Conservation (phyloP, 306 rosid genomes). For the Prunus mira region DNA sequence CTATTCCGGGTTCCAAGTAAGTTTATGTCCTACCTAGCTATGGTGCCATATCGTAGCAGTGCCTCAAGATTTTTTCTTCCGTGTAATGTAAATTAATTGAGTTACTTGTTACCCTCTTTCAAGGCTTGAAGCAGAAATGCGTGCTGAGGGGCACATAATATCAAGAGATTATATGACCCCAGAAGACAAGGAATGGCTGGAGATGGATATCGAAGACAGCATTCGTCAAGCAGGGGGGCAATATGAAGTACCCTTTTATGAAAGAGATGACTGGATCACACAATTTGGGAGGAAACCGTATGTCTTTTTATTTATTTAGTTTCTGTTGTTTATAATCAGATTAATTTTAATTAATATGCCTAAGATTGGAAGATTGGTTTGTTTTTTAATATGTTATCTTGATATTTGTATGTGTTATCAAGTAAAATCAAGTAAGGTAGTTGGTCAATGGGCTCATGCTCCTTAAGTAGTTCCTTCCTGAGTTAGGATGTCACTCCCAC, state of each 20-base stretch:
- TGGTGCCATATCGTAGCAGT: conserved; percentile 4
- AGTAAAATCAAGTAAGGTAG: neutral
- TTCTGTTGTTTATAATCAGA: neutral
- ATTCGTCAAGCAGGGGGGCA: conserved; percentile 48
- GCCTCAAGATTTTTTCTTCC: conserved; percentile 4
- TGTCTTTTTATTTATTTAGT: conserved; percentile 27
- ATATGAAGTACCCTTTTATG: conserved; percentile 69
- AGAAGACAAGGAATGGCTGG: conserved; percentile 87
- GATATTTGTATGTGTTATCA: neutral
- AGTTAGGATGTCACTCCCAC: neutral
- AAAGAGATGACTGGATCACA: conserved; percentile 67
- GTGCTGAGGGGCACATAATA: conserved; percentile 75
- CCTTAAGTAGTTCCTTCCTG: neutral
- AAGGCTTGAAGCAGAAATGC: conserved; percentile 91
- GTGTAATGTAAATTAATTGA: conserved; percentile 19
- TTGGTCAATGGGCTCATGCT: neutral
- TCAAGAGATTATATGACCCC: conserved; percentile 72
- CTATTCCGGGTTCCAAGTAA: conserved; percentile 89
- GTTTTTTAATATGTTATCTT: neutral
- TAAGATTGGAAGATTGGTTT: neutral
- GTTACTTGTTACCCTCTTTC: conserved; percentile 27
- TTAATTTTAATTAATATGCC: neutral
- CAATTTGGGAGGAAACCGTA: conserved; percentile 78
- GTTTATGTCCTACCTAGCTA: conserved; percentile 26
- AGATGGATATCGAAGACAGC: conserved; percentile 93